phyloP scores from a whole-genome alignment of 2,329 filamentous ascomycete species.

The Talaromyces rugulosus region DNA sequence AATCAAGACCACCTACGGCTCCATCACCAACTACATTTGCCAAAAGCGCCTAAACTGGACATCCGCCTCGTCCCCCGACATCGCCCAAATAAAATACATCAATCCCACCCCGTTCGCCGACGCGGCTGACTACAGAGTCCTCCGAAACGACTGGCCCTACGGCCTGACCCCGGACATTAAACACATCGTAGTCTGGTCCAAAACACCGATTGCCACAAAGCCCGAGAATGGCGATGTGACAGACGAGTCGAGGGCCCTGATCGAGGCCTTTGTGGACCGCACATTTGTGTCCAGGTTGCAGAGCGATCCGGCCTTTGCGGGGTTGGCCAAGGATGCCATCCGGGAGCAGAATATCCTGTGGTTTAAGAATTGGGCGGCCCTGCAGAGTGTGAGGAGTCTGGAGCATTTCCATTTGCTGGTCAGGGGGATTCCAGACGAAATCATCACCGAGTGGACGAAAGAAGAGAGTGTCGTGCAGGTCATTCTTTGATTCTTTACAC shows the following conservation, averaged over 20 bases:
- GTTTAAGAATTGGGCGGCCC: conserved; percentile 61
- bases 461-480: conserved; percentile 20
- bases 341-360: conserved; percentile 47
- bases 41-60: conserved; percentile 53
- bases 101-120: conserved; percentile 53
- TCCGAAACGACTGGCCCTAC: conserved; percentile 63
- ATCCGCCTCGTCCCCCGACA: conserved; percentile 13
- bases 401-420: conserved; percentile 57
- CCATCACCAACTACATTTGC: conserved; percentile 55
- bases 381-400: conserved; percentile 58
- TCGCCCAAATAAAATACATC: conserved; percentile 35
- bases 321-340: conserved; percentile 27
- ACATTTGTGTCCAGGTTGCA: conserved; percentile 46
- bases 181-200: conserved; percentile 57
- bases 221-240: conserved; percentile 48
- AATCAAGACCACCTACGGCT: conserved; percentile 53
- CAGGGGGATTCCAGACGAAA: conserved; percentile 42
- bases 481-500: background rate
- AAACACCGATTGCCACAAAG: conserved; percentile 46
- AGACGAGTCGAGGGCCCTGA: conserved; percentile 43
- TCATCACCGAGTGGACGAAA: conserved; percentile 43
- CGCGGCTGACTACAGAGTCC: conserved; percentile 51
- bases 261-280: conserved; percentile 47
- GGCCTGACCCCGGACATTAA: conserved; percentile 51
- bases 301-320: conserved; percentile 27